Conservation (phyloP, 2,329 filamentous ascomycete genomes). For the Xylaria polymorpha region DNA sequence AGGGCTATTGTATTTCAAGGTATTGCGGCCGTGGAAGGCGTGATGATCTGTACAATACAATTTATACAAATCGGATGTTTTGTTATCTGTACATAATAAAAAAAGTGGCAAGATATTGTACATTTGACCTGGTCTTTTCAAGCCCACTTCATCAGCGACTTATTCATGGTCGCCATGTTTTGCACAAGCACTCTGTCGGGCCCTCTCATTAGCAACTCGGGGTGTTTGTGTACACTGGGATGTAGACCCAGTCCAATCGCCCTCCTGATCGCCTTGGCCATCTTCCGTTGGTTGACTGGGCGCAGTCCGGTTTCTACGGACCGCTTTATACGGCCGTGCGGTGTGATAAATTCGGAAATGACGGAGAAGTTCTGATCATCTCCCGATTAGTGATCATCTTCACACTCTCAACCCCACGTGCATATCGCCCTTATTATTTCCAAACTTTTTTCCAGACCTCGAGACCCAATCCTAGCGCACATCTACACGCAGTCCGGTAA, state of each 20-base stretch:
- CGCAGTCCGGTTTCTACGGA: conserved; percentile 80
- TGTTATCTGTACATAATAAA: conserved; percentile 50
- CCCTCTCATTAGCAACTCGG: conserved; percentile 73
- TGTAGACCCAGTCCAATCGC: conserved; percentile 91
- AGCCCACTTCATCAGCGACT: conserved; percentile 25
- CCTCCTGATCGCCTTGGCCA: conserved; percentile 91
- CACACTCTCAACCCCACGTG: not conserved
- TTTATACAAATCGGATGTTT: conserved; percentile 41
- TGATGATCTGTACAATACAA: conserved; percentile 54
- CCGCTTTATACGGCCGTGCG: conserved; percentile 86
- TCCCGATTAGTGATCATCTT: conserved; percentile 20
- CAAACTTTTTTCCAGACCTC: not conserved
- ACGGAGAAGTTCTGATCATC: conserved; percentile 84
- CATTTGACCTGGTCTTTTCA: conserved; percentile 30
- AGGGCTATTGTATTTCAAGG: conserved; percentile 62
- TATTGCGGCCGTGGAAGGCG: conserved; percentile 61
- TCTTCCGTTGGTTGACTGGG: conserved; percentile 89
- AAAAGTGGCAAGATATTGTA: conserved; percentile 44
- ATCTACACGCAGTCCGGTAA: not conserved
- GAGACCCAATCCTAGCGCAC: not conserved
- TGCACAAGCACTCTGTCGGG: conserved; percentile 35
- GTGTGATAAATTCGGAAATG: conserved; percentile 87
- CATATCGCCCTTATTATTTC: not conserved
- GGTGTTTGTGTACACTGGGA: conserved; percentile 90
- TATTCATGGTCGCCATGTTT: conserved; percentile 36